A percentile compares a stretch with the other conserved stretches of the same genome.
phyloP scores from a whole-genome alignment of 805 yeast genomes.

The Starmera dryadoides region DNA sequence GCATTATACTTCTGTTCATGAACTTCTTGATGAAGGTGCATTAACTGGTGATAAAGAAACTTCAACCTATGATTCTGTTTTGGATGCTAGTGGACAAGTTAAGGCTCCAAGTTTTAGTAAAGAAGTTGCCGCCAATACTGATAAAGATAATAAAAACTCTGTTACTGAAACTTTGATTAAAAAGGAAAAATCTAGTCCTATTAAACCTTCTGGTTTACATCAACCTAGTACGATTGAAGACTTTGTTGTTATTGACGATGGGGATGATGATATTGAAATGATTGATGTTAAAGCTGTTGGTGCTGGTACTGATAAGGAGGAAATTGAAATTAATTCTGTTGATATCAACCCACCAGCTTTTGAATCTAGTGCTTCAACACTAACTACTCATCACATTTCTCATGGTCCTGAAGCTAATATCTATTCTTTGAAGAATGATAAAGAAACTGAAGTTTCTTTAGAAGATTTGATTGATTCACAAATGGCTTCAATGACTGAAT shows the following conservation, averaged over 20 bases:
- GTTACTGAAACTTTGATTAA: background rate
- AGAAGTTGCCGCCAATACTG: background rate
- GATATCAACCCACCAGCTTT: no score
- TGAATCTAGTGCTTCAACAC: background rate
- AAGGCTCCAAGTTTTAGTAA: constrained; percentile 19
- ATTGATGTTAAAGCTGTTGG: constrained; percentile 5
- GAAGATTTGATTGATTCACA: constrained; percentile 23
- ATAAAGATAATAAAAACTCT: background rate
- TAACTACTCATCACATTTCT: constrained; percentile 3
- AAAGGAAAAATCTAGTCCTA: background rate
- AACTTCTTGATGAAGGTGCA: constrained; percentile 40
- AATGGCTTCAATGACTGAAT: constrained; percentile 20
- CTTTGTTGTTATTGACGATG: background rate
- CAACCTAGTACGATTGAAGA: background rate
- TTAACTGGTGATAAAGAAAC: constrained; percentile 47
- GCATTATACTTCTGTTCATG: constrained; percentile 24
- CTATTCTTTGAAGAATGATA: constrained; percentile 14
- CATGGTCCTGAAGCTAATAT: constrained; percentile 1
- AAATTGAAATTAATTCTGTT: constrained; percentile 3
- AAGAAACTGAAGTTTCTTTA: constrained; percentile 13
- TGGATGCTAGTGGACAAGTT: constrained; percentile 48
- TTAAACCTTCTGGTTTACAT: background rate
- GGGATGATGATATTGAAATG: constrained; percentile 8
- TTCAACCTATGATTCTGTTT: constrained; percentile 39
- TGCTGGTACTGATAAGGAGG: background rate